A percentile compares a stretch with the other conserved stretches of the same genome.
These are phyloP conservation scores for Acrocalymma vagum DNA, from an alignment of 2,329 filamentous ascomycete genomes.

Conservation along the genomic window DNA sequence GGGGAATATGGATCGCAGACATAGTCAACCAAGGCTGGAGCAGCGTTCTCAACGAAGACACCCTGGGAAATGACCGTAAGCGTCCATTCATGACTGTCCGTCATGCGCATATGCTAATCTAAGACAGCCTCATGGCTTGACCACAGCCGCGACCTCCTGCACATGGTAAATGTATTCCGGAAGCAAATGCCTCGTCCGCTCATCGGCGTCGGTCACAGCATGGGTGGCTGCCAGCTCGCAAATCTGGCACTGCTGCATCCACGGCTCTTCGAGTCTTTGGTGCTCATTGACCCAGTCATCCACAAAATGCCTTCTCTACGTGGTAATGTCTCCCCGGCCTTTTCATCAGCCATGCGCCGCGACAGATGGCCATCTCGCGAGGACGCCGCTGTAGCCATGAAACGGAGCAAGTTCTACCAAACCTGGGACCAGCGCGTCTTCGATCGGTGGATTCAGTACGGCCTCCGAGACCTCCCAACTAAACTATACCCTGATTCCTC, in stretches of 20 bases:
- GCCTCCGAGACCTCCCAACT: constrained; percentile 79
- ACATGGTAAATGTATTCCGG: constrained; percentile 86
- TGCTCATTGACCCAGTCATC: constrained; percentile 88
- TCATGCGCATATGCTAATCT: constrained; percentile 1
- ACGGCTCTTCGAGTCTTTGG: constrained; percentile 76
- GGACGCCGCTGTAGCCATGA: constrained; percentile 73
- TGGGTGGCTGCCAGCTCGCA: constrained; percentile 79
- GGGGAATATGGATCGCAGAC: constrained; percentile 90
- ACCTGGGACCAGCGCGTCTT: constrained; percentile 84
- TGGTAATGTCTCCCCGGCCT: constrained; percentile 56
- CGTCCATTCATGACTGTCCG: constrained; percentile 14
- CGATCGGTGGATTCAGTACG: constrained; percentile 75
- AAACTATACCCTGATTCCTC: constrained; percentile 58
- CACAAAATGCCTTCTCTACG: constrained; percentile 56
- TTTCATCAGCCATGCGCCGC: constrained; percentile 74
- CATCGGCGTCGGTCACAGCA: constrained; percentile 87
- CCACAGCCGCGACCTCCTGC: constrained; percentile 81
- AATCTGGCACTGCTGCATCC: constrained; percentile 81
- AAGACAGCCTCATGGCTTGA: constrained; percentile 81
- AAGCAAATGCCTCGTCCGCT: constrained; percentile 81
- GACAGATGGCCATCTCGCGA: constrained; percentile 83
- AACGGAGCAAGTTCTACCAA: constrained; percentile 77
- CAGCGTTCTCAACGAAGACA: constrained; percentile 76
- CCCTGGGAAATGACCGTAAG: constrained; percentile 85
- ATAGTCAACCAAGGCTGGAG: constrained; percentile 85